Conservation (phyloP, 2,329 filamentous ascomycete species). For the Penicillium decumbens region DNA sequence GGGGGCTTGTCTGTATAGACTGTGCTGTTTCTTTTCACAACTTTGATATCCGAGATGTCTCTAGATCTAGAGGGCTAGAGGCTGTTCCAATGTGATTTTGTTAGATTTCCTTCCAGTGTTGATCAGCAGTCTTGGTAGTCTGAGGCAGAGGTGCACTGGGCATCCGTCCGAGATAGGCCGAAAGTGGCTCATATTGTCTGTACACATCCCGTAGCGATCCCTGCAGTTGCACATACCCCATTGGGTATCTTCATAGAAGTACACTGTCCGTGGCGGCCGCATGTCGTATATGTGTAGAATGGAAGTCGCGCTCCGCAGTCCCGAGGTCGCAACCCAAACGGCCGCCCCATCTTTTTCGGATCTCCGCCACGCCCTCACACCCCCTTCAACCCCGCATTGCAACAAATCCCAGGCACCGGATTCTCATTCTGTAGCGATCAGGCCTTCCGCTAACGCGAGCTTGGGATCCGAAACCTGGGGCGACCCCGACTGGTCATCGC, state of each 20-base stretch:
- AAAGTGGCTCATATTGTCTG: not conserved
- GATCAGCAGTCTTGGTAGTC: not conserved
- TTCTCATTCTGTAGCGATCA: not conserved
- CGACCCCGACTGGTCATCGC: not conserved
- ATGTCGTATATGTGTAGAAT: not conserved
- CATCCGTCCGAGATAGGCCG: not conserved
- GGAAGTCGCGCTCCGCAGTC: not conserved
- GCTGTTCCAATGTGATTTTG: conserved; percentile 5
- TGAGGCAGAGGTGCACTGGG: not conserved
- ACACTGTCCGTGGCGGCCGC: not conserved
- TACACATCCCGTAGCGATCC: not conserved
- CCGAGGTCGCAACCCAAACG: conserved; percentile 3
- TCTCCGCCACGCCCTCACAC: conserved; percentile 1
- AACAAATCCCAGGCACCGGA: not conserved
- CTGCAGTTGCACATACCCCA: not conserved
- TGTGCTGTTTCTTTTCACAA: conserved; percentile 1
- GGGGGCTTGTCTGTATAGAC: conserved; percentile 4
- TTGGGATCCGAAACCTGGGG: not conserved
- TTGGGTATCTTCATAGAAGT: too few relatives aligned
- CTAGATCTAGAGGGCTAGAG: conserved; percentile 7
- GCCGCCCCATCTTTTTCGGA: not conserved
- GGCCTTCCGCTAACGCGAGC: not conserved
- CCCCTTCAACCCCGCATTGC: not conserved
- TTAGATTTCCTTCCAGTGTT: not conserved
- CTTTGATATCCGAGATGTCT: conserved; percentile 9